Base-by-base conservation (phyloP, 192 early-diverging fungal genomes). In the Mortierella claussenii region DNA sequence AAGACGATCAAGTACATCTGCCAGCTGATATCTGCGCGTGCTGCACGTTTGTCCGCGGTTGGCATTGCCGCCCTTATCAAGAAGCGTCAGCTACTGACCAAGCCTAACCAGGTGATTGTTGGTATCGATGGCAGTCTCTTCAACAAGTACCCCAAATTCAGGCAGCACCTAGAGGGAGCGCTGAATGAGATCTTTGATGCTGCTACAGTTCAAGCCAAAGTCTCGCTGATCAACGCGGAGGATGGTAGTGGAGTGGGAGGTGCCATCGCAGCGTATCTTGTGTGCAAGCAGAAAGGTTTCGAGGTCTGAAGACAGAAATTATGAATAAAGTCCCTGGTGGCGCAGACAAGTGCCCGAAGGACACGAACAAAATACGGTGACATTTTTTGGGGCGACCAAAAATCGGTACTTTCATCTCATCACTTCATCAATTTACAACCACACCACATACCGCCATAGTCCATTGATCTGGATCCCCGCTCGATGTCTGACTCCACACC, bases 201-300 rank as follows among this genome's bases (percentile, higher is more conserved):
- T 0, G 63, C 62, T 0, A 60, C 73, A 1, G 73, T 62, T 21
- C 33, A 45, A 17, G 86, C 90, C 80, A 90, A 81, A 70, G 83
- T 91, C 40, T 83, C 80, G 61, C 79, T 89, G 74, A 91, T 87
- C 78, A 80, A 84, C 69, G 91, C 81, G 66, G 89, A 85, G 82
- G 96, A 94, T 48, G 93, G 93, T 36, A 89, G 90, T 33, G 87
- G 90, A 48, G 85, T 94, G 8, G 93, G 93, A 30, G 93, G 89
- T 52, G 92, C 91, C 20, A 85, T 94, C 61, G 86, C 88, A 65
- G 93, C 93, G 2, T 85, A 85, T 73, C 54, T 88, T 34, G 69
- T 65, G 0, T 56, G 52, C 28, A 66, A 69, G 52, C 52, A 65
- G 23, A 36, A 64, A 20, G 42, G 44, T 32, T 30, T 28, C 4